Base-by-base conservation (phyloP, 108 stramenopile genomes). In the Stephanodiscus minutulus region DNA sequence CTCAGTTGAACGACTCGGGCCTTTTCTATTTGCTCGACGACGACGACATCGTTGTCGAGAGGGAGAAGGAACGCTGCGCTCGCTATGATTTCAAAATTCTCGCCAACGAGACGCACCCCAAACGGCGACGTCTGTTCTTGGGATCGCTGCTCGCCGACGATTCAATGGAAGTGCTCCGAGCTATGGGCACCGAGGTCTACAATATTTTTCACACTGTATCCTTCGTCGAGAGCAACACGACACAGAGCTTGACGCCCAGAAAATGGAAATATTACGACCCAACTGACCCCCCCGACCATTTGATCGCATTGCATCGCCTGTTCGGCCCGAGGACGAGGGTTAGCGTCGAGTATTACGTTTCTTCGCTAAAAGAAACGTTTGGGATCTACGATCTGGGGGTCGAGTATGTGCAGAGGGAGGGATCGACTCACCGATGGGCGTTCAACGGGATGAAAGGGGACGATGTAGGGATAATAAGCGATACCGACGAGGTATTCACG, bases 191-290 rank as follows among this genome's bases (percentile, higher is more conserved):
- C 1, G 86, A 87, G 68, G 66, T 33, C 1, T 70, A 84, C 64
- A 77, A 76, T 12, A 49, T 82, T 5, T 84, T 76, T 46, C 60
- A 83, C 44, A 66, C 67, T 0, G 68, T 78, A 15, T 64, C 70
- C 1, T 82, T 87, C 35, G 74, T 87, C 0, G 86, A 87, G 70
- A 61, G 64, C 68, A 84, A 87, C 73, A 71, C 48, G 3, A 84
- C 83, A n/a, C 73, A 74, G 31, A 72, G 1, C 11, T 25, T n/a
- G 36, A 41, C 63, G 43, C 60, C 53, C 28, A 67, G 85, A 52
- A 46, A 12, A n/a, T 31, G 79, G 37, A 44, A 44, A 15, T 13
- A 76, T 33, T 69, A 73, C 22, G 13, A 41, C 2, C 11, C 20
- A 9, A 31, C 22, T 0, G 35, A 47, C 17, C 1, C 18, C 17